Base-by-base conservation (phyloP, 768 basidiomycete genomes). In the Cubamyces lactineus region DNA sequence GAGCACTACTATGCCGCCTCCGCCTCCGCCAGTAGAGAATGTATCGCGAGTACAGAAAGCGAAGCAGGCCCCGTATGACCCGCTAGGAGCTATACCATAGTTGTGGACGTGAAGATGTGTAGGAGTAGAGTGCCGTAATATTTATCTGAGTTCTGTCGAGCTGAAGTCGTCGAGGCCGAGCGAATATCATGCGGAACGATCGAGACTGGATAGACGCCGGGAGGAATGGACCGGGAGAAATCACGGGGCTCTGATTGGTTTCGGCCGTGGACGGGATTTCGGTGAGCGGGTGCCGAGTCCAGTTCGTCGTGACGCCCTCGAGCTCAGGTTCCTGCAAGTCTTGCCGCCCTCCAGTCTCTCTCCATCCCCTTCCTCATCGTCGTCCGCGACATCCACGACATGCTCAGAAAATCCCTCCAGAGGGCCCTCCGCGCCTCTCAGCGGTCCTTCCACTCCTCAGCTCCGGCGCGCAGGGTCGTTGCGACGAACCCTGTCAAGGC, bases 401-500 rank as follows among this genome's bases (percentile, higher is more conserved):
- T 92, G 89, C 74, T 91, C 74, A 83, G 79, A 76, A 91, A 84
- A 76, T 77, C 82, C 61, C 73, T 92, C 65, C 80, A 80, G 48
- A 83, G 80, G 73, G 77, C 82, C 59, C 75, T 87, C 54, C 67
- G 74, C 58, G 81, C 77, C 67, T 30, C 63, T 9, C 77, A 76
- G 38, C 83, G 89, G 64, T 77, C 85, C 5, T 93, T 94, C 75
- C 84, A 86, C 70, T 78, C 86, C 1, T 86, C 93, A 2, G 74
- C 84, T 8, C 76, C 84, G 43, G 82, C 80, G 23, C 76, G 80
- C 64, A 84, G 80, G 71, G 80, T 92, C 66, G 84, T 86, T 61
- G 85, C 86, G 42, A 86, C 89, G 49, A 88, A 83, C 70, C 88
- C 91, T 24, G 82, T 87, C 66, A 91, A 86, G 74, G 93, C 92